Conservation (phyloP, 768 basidiomycete genomes). For the Leccinum rimulosum region DNA sequence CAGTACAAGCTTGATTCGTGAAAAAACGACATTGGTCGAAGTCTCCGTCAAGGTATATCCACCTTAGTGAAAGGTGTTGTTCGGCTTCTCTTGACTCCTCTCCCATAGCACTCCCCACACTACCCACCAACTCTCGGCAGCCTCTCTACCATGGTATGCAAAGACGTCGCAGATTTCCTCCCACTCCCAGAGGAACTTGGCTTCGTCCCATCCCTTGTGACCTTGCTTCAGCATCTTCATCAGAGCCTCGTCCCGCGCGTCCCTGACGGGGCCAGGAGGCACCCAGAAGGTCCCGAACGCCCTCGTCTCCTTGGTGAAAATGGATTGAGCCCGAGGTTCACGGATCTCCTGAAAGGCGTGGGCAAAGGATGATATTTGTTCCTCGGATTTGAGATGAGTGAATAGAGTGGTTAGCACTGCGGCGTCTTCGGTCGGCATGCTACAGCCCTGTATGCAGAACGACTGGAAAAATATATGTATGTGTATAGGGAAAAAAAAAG, state of each 20-base stretch:
- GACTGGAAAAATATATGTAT: slow-evolving; percentile 38
- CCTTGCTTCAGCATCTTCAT: slow-evolving; percentile 23
- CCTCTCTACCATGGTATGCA: slow-evolving; percentile 53
- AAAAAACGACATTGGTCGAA: not conserved
- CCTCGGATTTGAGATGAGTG: slow-evolving; percentile 44
- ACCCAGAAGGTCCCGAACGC: slow-evolving; percentile 43
- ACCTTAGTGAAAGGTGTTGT: slow-evolving; percentile 5
- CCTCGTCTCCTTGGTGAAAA: slow-evolving; percentile 44
- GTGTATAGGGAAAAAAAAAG: not conserved
- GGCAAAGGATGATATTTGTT: slow-evolving; percentile 50
- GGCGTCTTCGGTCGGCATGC: slow-evolving; percentile 35
- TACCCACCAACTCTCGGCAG: slow-evolving; percentile 67
- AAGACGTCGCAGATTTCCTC: slow-evolving; percentile 54
- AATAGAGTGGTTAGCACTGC: slow-evolving; percentile 34
- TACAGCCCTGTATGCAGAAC: slow-evolving; percentile 39
- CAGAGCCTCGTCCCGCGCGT: slow-evolving; percentile 42
- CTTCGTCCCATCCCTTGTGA: slow-evolving; percentile 48
- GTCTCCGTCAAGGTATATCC: not conserved
- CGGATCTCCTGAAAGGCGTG: slow-evolving; percentile 62
- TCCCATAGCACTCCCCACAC: slow-evolving; percentile 53
- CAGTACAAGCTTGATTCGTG: not conserved
- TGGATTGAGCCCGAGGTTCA: slow-evolving; percentile 43
- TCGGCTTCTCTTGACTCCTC: slow-evolving; percentile 27
- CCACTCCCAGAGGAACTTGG: slow-evolving; percentile 48
- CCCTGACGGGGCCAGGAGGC: slow-evolving; percentile 45